A percentile compares a stretch with the other conserved stretches of the same genome.
phyloP scores from a whole-genome alignment of 768 basidiomycete genomes.

The Calocybe indica region DNA sequence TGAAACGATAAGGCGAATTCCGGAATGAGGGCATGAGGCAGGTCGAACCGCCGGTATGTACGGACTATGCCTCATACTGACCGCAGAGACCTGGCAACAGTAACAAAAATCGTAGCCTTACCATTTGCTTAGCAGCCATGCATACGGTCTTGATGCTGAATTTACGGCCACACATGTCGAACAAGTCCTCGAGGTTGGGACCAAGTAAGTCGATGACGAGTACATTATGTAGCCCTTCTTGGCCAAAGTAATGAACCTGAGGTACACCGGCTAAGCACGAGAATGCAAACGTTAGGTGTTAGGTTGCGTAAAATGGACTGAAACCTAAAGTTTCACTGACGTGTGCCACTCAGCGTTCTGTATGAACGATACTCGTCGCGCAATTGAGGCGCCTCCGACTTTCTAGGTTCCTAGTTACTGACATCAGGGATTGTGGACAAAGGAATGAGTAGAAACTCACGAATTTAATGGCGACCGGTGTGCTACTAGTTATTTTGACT shows the following conservation, averaged over 20 bases:
- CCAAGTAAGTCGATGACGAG: slow-evolving; percentile 92
- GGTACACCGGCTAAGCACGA: slow-evolving; percentile 77
- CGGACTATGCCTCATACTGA: background rate
- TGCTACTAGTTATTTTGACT: slow-evolving; percentile 75
- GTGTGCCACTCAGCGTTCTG: slow-evolving; percentile 86
- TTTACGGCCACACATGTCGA: slow-evolving; percentile 98
- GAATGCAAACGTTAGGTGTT: slow-evolving; percentile 9
- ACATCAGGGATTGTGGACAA: slow-evolving; percentile 7
- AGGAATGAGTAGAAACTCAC: slow-evolving; percentile 39
- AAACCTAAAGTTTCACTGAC: slow-evolving; percentile 40
- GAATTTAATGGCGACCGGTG: slow-evolving; percentile 96
- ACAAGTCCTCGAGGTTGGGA: slow-evolving; percentile 96
- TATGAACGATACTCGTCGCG: slow-evolving; percentile 97
- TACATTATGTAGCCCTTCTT: slow-evolving; percentile 97
- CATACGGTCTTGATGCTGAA: slow-evolving; percentile 98
- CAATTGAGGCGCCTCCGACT: slow-evolving; percentile 96
- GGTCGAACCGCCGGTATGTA: slow-evolving; percentile 9
- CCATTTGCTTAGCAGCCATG: slow-evolving; percentile 99
- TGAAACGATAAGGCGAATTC: background rate
- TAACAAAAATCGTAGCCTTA: slow-evolving; percentile 28
- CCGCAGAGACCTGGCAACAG: background rate
- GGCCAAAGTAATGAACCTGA: slow-evolving; percentile 98
- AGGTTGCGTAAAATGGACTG: background rate
- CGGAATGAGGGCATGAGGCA: background rate
- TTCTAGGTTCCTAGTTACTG: slow-evolving; percentile 75